Percentiles rank a stretch among this genome's conserved stretches.
Evolutionary conservation across 768 basidiomycete genomes (phyloP).

Genomic region (Termitomyces sp.): DNA sequence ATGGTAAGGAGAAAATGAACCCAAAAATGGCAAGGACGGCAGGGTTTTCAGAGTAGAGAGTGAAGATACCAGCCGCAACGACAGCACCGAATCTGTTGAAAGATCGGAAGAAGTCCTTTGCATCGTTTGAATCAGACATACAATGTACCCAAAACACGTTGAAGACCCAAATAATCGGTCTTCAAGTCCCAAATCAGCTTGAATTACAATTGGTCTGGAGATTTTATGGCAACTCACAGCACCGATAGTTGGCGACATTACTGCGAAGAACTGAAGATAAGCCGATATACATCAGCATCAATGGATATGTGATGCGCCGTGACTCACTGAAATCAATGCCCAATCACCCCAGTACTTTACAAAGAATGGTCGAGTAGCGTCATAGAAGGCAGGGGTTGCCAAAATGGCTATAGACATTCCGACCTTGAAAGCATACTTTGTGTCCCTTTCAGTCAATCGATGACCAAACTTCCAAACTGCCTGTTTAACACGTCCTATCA

Average conservation of each 20-base stretch:
- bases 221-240: constrained; percentile 47
- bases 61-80: constrained; percentile 70
- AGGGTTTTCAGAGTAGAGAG: constrained; percentile 73
- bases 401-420: constrained; percentile 81
- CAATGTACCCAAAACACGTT: constrained; percentile 86
- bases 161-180: constrained; percentile 84
- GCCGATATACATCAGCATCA: constrained; percentile 5
- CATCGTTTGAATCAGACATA: constrained; percentile 33
- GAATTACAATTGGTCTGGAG: neutral
- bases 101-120: constrained; percentile 9
- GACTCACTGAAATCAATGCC: constrained; percentile 86
- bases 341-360: constrained; percentile 88
- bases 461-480: constrained; percentile 69
- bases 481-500: constrained; percentile 62
- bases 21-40: constrained; percentile 78
- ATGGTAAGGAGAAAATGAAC: constrained; percentile 87
- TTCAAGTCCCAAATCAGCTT: constrained; percentile 25
- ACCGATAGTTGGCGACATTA: constrained; percentile 88
- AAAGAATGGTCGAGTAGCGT: constrained; percentile 72
- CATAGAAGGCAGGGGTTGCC: constrained; percentile 86
- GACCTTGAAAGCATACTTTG: constrained; percentile 86
- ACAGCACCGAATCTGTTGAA: constrained; percentile 67
- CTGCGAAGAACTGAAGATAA: constrained; percentile 69
- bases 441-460: constrained; percentile 64
- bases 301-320: neutral